A percentile compares a stretch with the other conserved stretches of the same genome.
phyloP scores from a whole-genome alignment of 768 basidiomycete species.

The Kwoniella botswanensis region DNA sequence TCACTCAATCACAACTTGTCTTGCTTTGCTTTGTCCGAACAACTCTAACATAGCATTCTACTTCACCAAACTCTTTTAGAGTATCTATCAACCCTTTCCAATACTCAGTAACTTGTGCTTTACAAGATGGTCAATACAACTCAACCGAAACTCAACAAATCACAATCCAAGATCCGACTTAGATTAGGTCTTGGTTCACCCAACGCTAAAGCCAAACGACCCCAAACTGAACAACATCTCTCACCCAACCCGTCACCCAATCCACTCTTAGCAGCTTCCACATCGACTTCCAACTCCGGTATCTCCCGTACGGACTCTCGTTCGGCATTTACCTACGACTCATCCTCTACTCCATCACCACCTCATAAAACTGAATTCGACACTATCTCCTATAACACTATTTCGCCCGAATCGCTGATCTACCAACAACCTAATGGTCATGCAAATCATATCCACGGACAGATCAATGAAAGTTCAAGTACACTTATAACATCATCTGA shows the following conservation, averaged over 20 bases:
- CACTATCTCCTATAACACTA: conserved; percentile 33
- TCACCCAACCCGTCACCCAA: conserved; percentile 6
- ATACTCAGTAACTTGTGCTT: not conserved
- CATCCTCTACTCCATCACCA: conserved; percentile 17
- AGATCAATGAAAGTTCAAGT: not conserved
- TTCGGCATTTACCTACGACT: conserved; percentile 43
- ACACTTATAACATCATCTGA: not conserved
- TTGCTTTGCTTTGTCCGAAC: not conserved
- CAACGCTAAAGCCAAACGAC: conserved; percentile 38
- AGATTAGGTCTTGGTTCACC: conserved; percentile 51
- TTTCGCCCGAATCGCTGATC: conserved; percentile 15
- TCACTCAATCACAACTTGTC: not conserved
- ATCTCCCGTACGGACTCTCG: conserved; percentile 35
- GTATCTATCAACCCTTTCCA: not conserved
- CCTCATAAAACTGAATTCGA: conserved; percentile 28
- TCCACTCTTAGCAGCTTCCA: conserved; percentile 15
- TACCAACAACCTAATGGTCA: not conserved
- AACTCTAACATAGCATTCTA: not conserved
- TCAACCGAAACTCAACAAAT: conserved; percentile 41
- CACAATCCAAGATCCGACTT: conserved; percentile 55
- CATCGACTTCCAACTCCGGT: conserved; percentile 18
- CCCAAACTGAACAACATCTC: conserved; percentile 7
- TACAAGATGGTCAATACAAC: conserved; percentile 11
- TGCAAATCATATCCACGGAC: not conserved
- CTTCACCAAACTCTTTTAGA: not conserved